Base-by-base conservation (phyloP, 129 eudicot genomes). In the Sambucus nigra region DNA sequence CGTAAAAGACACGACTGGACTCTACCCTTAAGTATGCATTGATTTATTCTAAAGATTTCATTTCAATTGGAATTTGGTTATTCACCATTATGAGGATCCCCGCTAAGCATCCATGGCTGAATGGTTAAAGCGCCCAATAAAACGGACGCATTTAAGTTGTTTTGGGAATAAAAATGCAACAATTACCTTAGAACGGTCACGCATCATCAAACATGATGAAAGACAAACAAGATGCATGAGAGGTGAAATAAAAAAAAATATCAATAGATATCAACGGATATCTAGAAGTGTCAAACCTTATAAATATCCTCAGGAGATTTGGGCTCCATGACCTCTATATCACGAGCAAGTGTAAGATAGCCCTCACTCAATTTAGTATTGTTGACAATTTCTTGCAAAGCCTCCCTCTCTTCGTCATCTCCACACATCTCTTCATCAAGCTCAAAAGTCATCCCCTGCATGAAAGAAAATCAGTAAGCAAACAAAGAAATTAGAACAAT, bases 301-400 rank as follows among this genome's bases (percentile, higher is more conserved):
- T 92, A 92, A 6, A 92, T 86, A 70, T 92, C 99, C 63, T 92
- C 99, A 5, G 99, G 99, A 59, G 96, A 82, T 53, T 92, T 92
- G 61, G 99, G 86, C 70, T 86, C 99, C 99, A 86, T 92, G 57
- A 92, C 99, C 75, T 92, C 99, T 41, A 92, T 86, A 75, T 92
- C 99, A 54, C 96, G 91, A 53, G 99, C 99, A 80, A 92, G 99
- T 22, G 94, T 80, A 52, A 92, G 89, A 75, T 69, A 92, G 51
- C 99, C 99, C 77, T 86, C 99, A 71, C 83, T 86, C 51, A 92
- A 51, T 64, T 82, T 86, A 22, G 84, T 64, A 70, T 86, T 92
- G 45, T 80, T 82, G 59, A 86, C 69, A n/a, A 92, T 77, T 16
- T 86, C 96, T 65, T 92, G 96, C 76, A 86, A 60, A 33, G 74